Percentiles rank a stretch among this genome's conserved stretches.
phyloP scores from a whole-genome alignment of 108 stramenopile genomes.

The Cyclotella sp. region DNA sequence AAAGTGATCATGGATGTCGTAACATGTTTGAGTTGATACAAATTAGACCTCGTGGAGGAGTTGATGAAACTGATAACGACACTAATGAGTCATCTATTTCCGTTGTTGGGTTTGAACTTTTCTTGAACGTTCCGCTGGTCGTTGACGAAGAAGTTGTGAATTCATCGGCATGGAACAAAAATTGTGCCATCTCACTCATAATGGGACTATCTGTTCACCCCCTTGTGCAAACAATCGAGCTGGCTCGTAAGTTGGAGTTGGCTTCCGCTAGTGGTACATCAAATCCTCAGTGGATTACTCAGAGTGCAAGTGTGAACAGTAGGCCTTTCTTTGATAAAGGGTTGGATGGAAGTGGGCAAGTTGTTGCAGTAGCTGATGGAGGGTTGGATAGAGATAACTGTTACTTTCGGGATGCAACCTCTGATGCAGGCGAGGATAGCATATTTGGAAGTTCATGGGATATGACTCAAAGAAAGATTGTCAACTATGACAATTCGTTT shows the following conservation, averaged over 20 bases:
- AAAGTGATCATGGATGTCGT: slow-evolving; percentile 32
- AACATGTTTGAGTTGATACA: slow-evolving; percentile 40
- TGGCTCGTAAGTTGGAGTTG: slow-evolving; percentile 23
- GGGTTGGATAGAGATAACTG: slow-evolving; percentile 60
- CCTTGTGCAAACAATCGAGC: slow-evolving; percentile 36
- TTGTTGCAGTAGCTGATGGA: slow-evolving; percentile 58
- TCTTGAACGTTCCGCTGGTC: slow-evolving; percentile 25
- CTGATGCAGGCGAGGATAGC: neutral
- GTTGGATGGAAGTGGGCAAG: slow-evolving; percentile 58
- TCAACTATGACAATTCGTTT: slow-evolving; percentile 53
- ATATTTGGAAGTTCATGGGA: slow-evolving; percentile 43
- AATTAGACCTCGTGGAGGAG: slow-evolving; percentile 18
- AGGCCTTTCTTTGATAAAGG: slow-evolving; percentile 51
- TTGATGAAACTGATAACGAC: neutral
- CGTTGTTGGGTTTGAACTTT: slow-evolving; percentile 28
- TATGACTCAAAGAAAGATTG: slow-evolving; percentile 46
- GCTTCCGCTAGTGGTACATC: slow-evolving; percentile 34
- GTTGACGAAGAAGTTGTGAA: slow-evolving; percentile 10
- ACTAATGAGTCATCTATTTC: neutral
- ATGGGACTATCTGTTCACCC: slow-evolving; percentile 46
- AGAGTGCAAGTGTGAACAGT: slow-evolving; percentile 31
- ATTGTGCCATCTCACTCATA: slow-evolving; percentile 46
- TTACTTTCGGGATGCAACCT: slow-evolving; percentile 55
- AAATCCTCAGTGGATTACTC: slow-evolving; percentile 52
- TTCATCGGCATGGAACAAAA: slow-evolving; percentile 39